phyloP scores from a whole-genome alignment of 257 asterid species.

The Penstemon barbatus region DNA sequence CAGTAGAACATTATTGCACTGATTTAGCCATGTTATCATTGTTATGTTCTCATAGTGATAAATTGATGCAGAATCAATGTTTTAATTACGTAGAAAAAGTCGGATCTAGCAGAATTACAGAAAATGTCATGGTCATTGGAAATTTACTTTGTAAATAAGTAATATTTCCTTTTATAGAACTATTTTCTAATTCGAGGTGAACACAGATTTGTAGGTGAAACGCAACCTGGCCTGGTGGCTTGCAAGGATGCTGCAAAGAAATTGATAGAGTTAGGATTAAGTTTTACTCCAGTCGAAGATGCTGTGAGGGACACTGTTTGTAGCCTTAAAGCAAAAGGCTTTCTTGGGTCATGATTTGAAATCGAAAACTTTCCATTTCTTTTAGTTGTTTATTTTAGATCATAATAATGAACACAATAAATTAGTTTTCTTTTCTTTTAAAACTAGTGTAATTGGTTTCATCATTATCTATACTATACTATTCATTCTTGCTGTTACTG shows the following conservation, averaged over 20 bases:
- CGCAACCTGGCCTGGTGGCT: slow-evolving; percentile 75
- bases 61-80: slow-evolving; percentile 16
- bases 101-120: not conserved
- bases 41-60: slow-evolving; percentile 4
- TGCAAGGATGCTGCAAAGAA: slow-evolving; percentile 83
- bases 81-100: slow-evolving; percentile 21
- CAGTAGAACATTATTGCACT: not conserved
- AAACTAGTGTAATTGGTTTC: slow-evolving; percentile 28
- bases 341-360: slow-evolving; percentile 41
- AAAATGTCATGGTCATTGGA: not conserved
- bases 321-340: slow-evolving; percentile 65
- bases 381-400: slow-evolving; percentile 28
- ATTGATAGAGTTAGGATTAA: slow-evolving; percentile 70
- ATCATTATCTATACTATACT: not conserved
- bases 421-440: slow-evolving; percentile 15
- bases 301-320: slow-evolving; percentile 70
- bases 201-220: slow-evolving; percentile 74
- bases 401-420: slow-evolving; percentile 37
- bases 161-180: not conserved
- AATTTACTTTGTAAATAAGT: not conserved
- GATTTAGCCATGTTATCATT: not conserved
- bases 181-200: slow-evolving; percentile 3
- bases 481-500: not conserved
- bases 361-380: slow-evolving; percentile 22
- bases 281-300: slow-evolving; percentile 79